Evolutionary conservation across 495 filamentous ascomycete species (phyloP), one percentile per base, ranked within the genome.

Genomic region (Hyaloscypha variabilis): DNA sequence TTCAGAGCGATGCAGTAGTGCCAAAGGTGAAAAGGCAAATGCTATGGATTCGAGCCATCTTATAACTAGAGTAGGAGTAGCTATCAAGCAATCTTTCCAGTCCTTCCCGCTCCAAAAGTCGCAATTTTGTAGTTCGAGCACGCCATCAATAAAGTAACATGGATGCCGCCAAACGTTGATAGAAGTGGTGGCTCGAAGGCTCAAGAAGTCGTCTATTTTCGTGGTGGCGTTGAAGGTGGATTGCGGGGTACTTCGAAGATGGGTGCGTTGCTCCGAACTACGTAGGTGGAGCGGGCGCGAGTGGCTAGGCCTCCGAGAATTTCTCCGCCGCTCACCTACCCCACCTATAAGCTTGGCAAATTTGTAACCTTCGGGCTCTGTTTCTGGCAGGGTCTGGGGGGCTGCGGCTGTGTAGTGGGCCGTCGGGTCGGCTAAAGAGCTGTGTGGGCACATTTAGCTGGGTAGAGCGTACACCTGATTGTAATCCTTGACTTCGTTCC

Each of bases 261-360:
- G 17, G 39, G 39, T 19, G 39, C 19, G 8, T 8, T 46, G 2
- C 39, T 46, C 39, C 39, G 13, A 19, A 17, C 11, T 1, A 46
- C 39, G 39, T 46, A 14, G 13, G 39, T 19, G 39, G 2, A 46
- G 39, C 11, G 19, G 4, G 19, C 19, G 1, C 42, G 29, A 24
- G 23, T 36, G 34, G 23, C 31, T 28, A n/a, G 30, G 42, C 14
- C 57, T 42, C 57, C 57, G 57, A 59, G 30, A 36, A 36, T 59
- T 59, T 59, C 31, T 59, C 57, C 57, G 57, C n/a, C 28, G 31
- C 51, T 54, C 6, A 29, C 17, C 2, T 1, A 17, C 1, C 51
- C 51, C 51, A 29, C 51, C 2, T 6, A 11, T 29, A 23, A 26
- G 1, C 23, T 29, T 54, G 39, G 39, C 11, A 19, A 11, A 14